Base-by-base conservation (phyloP, 75 land plant genomes). In the Picea glauca region DNA sequence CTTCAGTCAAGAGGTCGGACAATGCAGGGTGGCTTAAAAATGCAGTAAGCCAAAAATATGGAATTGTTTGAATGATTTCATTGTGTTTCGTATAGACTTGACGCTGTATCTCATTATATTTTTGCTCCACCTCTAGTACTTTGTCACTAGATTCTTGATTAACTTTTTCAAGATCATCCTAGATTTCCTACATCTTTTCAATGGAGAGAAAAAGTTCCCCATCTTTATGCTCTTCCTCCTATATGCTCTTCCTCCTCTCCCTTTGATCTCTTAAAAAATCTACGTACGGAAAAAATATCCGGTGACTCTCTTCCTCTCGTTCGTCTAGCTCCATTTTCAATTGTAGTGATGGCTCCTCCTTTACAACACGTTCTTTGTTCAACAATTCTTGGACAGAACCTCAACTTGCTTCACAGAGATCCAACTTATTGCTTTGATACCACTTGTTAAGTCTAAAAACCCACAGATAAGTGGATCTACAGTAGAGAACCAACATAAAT, bases 121-220 rank as follows among this genome's bases (percentile, higher is more conserved):
- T 88, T 80, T 91, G 94, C 70, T 93, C 98, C 54, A 96, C 88
- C 70, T 90, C 96, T 79, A 96, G 87, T 20, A 96, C 98, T 65
- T 89, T 90, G 67, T 96, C 96, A 81, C 96, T 96, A 60, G 96
- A 96, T 74, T 96, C 93, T 78, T 93, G 96, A 80, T 96, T 93
- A 32, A 93, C 98, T 90, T 88, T 91, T 56, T 95, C 96, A 65
- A 95, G 89, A 67, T 93, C 93, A 50, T 95, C 98, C 73, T 95
- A 96, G 35, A 93, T 87, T 80, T 95, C 96, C 86, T 95, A 96
- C 70, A 95, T 81, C 85, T 93, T 93, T 88, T 93, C 93, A 46
- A 93, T 91, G 74, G 90, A 85, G 75, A 81, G 72, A 13, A 93
- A 85, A 18, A 93, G 85, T 46, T 93, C 93, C 11, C 77, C 80